phyloP scores from a whole-genome alignment of 345 rosid genomes.

The Populus simonii region DNA sequence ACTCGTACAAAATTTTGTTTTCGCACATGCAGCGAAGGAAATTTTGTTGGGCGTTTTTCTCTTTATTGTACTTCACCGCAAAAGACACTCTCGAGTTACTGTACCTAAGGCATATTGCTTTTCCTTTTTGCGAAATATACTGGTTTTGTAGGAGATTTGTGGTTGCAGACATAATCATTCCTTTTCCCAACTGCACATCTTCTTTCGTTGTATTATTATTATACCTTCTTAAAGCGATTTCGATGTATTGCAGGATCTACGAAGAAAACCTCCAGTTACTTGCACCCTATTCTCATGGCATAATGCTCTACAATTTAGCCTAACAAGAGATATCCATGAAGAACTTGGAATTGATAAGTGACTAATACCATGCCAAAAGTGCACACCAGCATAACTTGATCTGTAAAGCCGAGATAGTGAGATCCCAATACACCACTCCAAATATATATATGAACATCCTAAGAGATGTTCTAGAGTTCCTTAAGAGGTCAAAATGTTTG shows the following conservation, averaged over 20 bases:
- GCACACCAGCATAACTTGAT: background rate
- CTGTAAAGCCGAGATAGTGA: slow-evolving; percentile 6
- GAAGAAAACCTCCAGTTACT: slow-evolving; percentile 96
- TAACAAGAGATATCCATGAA: slow-evolving; percentile 85
- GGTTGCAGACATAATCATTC: background rate
- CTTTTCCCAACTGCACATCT: background rate
- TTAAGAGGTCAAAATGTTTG: too few relatives aligned
- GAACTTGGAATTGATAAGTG: slow-evolving; percentile 86
- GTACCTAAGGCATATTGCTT: too few relatives aligned
- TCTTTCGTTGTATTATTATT: too few relatives aligned
- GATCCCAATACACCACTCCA: background rate
- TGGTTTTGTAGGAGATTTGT: background rate
- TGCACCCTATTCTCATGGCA: slow-evolving; percentile 96
- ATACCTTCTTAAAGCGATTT: background rate
- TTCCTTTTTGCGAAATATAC: background rate
- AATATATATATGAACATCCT: too few relatives aligned
- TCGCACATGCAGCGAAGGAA: background rate
- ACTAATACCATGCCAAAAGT: slow-evolving; percentile 2
- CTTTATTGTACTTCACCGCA: background rate
- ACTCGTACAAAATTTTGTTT: background rate
- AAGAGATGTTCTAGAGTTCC: too few relatives aligned
- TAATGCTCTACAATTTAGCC: slow-evolving; percentile 77
- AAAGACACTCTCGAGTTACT: too few relatives aligned
- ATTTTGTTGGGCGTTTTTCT: too few relatives aligned
- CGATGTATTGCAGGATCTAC: slow-evolving; percentile 61